Evolutionary conservation across 305 asterid species (phyloP).

Genomic region (Fraxinus sp.): DNA sequence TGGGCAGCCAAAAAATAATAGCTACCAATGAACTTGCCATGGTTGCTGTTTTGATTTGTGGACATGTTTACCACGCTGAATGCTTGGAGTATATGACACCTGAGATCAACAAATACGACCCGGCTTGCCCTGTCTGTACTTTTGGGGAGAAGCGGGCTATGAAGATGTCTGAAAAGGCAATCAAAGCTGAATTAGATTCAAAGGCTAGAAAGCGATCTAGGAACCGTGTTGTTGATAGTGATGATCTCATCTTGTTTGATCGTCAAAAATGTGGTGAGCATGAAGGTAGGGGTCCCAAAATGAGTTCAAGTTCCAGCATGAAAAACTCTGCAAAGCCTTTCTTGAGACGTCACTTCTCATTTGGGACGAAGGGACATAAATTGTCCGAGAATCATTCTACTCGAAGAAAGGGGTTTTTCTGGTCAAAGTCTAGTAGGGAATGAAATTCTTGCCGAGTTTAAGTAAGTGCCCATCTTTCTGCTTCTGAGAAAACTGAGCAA

Average conservation of each 20-base stretch:
- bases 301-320: constrained; percentile 75
- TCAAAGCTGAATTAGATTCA: constrained; percentile 73
- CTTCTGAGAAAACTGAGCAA: neutral
- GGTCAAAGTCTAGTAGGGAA: constrained; percentile 79
- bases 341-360: constrained; percentile 78
- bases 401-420: constrained; percentile 62
- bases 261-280: constrained; percentile 47
- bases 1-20: constrained; percentile 62
- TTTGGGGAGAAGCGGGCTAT: constrained; percentile 74
- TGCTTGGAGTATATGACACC: constrained; percentile 90
- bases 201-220: constrained; percentile 57
- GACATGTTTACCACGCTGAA: constrained; percentile 88
- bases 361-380: constrained; percentile 64
- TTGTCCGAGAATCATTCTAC: constrained; percentile 53
- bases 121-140: constrained; percentile 86
- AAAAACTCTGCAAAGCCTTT: constrained; percentile 68
- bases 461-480: constrained; percentile 37
- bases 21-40: constrained; percentile 71
- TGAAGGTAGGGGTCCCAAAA: constrained; percentile 56
- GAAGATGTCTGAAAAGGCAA: constrained; percentile 79
- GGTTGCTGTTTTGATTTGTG: constrained; percentile 80
- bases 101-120: constrained; percentile 81
- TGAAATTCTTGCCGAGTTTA: constrained; percentile 36
- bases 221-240: constrained; percentile 66
- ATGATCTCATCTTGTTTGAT: constrained; percentile 53